Evolutionary conservation across 805 yeast genomes (phyloP).

Genomic region (Starmerella tilneyi): DNA sequence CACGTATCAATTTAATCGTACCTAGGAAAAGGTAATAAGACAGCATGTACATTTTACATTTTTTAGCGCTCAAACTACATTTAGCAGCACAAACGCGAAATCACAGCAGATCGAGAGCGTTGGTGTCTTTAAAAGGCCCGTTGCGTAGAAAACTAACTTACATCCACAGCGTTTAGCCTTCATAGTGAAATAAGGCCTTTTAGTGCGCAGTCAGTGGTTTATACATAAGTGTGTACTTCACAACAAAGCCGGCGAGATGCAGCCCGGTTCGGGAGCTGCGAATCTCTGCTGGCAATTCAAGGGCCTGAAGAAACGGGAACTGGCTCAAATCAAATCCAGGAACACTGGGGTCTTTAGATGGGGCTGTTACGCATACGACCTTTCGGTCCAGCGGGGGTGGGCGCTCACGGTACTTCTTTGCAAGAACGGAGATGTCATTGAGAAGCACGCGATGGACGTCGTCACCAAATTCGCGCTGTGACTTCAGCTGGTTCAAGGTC

Average conservation of each 20-base stretch:
- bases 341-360: not conserved
- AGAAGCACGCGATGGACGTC: slow-evolving; percentile 4
- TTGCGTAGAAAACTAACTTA: no score
- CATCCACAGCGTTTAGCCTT: not conserved
- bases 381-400: not conserved
- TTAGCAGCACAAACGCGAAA: no score
- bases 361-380: not conserved
- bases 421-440: slow-evolving; percentile 6
- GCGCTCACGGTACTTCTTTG: not conserved
- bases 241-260: slow-evolving; percentile 15
- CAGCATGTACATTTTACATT: no score
- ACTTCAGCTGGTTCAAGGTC: not conserved
- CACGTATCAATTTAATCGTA: no score
- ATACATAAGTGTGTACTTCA: slow-evolving; percentile 13
- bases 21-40: no score
- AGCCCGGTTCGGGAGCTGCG: slow-evolving; percentile 9
- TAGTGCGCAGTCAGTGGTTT: not conserved
- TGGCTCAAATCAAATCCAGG: slow-evolving; percentile 4
- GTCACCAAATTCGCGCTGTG: slow-evolving; percentile 1
- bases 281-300: slow-evolving; percentile 12
- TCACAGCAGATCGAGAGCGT: no score
- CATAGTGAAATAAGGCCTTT: not conserved
- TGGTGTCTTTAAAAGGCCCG: no score
- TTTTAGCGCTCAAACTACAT: no score
- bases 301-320: not conserved